phyloP scores from a whole-genome alignment of 2,329 filamentous ascomycete genomes.

The Fusarium staphyleae region DNA sequence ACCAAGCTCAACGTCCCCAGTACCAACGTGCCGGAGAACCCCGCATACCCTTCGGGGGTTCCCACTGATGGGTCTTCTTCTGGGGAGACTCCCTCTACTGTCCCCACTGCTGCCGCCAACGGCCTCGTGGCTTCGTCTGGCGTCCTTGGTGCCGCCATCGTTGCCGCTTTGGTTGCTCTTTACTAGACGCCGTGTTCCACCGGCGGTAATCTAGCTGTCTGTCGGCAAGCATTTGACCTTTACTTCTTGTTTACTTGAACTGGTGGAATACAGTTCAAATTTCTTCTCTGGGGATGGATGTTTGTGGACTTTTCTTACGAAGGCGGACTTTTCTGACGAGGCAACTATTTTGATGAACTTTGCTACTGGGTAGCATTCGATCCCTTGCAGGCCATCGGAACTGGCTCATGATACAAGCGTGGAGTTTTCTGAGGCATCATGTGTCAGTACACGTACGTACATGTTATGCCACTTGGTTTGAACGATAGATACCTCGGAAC shows the following conservation, averaged over 20 bases:
- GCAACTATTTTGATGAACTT: conserved; percentile 24
- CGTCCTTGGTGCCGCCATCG: conserved; percentile 50
- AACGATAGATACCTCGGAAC: conserved; percentile 31
- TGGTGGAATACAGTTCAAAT: conserved; percentile 33
- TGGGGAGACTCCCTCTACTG: conserved; percentile 26
- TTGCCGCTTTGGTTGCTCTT: conserved; percentile 51
- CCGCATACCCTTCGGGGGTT: conserved; percentile 11
- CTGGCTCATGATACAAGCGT: conserved; percentile 37
- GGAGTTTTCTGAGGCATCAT: conserved; percentile 38
- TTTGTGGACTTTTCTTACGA: conserved; percentile 38
- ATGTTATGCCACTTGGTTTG: conserved; percentile 19
- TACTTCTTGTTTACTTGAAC: conserved; percentile 28
- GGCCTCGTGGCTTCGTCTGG: conserved; percentile 50
- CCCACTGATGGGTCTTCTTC: conserved; percentile 21
- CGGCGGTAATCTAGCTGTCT: conserved; percentile 10
- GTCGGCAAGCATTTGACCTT: conserved; percentile 7
- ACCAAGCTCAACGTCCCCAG: conserved; percentile 31
- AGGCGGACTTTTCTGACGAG: conserved; percentile 24
- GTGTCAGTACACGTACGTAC: conserved; percentile 16
- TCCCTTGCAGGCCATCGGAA: conserved; percentile 38
- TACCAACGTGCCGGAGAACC: conserved; percentile 22
- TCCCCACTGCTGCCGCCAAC: conserved; percentile 45
- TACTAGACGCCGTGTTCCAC: conserved; percentile 35
- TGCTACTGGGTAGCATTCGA: conserved; percentile 34
- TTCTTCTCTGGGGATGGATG: conserved; percentile 42